phyloP scores from a whole-genome alignment of 208 protist genomes.

The Leishmania mexicana region DNA sequence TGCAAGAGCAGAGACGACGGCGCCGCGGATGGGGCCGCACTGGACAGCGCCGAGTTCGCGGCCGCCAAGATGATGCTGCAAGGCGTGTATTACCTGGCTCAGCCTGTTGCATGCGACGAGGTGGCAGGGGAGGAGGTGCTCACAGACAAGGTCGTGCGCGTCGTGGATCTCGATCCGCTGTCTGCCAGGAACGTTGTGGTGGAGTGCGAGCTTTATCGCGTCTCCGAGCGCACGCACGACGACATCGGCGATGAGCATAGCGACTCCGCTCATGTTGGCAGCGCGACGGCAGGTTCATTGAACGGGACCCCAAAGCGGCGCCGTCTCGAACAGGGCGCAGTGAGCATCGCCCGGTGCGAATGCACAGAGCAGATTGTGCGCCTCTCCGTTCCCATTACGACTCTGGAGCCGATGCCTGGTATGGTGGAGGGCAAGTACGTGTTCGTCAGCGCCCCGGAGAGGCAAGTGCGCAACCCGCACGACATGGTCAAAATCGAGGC shows the following conservation, averaged over 20 bases:
- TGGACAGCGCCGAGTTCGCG: constrained; percentile 47
- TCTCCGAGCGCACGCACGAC: constrained; percentile 7
- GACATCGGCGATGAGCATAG: not conserved
- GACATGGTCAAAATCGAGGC: constrained; percentile 55
- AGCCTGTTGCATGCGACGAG: constrained; percentile 58
- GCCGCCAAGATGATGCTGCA: constrained; percentile 51
- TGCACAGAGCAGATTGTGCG: constrained; percentile 14
- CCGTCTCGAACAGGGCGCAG: constrained; percentile 21
- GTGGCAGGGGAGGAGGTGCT: constrained; percentile 23
- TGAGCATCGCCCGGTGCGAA: constrained; percentile 1
- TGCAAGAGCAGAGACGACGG: constrained; percentile 12
- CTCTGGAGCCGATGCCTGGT: constrained; percentile 65
- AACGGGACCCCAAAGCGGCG: constrained; percentile 6
- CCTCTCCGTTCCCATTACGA: constrained; percentile 49
- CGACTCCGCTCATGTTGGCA: not conserved
- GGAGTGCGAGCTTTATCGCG: constrained; percentile 44
- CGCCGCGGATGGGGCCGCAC: not conserved
- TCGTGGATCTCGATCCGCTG: constrained; percentile 54
- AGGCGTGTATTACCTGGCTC: constrained; percentile 58
- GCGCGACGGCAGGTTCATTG: not conserved
- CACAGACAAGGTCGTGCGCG: constrained; percentile 73
- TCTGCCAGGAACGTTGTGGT: constrained; percentile 56
- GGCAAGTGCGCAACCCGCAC: constrained; percentile 67
- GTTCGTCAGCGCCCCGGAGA: constrained; percentile 54
- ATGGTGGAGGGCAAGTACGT: constrained; percentile 62